phyloP scores from a whole-genome alignment of 2,329 filamentous ascomycete species.

The Neopestalotiopsis sp. region DNA sequence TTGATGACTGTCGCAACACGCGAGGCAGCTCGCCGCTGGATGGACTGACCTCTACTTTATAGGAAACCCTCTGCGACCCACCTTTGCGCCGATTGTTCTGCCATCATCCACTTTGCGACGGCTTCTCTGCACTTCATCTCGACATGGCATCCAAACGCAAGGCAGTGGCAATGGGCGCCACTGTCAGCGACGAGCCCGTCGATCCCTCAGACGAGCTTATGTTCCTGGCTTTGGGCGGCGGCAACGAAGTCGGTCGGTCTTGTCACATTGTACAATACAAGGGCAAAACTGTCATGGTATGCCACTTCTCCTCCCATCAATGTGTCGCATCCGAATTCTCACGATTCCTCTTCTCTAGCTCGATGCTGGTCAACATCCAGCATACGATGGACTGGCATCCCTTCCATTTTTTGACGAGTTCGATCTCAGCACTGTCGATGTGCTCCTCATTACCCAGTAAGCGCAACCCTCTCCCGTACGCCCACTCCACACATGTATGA shows the following conservation, averaged over 20 bases:
- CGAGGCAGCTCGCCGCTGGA: not conserved
- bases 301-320: constrained; percentile 31
- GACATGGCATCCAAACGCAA: constrained; percentile 94
- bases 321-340: not conserved
- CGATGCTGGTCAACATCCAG: constrained; percentile 95
- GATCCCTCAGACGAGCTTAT: constrained; percentile 93
- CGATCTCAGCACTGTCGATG: constrained; percentile 94
- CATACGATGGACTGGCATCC: constrained; percentile 90
- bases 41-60: not conserved
- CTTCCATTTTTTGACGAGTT: constrained; percentile 99
- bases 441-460: constrained; percentile 99
- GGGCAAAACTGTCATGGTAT: constrained; percentile 97
- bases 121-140: not conserved
- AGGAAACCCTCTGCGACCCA: not conserved
- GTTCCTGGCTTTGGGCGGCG: constrained; percentile 91
- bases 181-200: constrained; percentile 78
- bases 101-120: not conserved
- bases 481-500: constrained; percentile 8
- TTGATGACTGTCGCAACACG: not conserved
- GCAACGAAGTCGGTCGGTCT: constrained; percentile 95
- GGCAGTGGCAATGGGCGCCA: constrained; percentile 73
- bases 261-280: constrained; percentile 99
- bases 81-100: not conserved
- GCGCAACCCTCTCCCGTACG: constrained; percentile 43
- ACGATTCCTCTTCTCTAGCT: constrained; percentile 62